Evolutionary conservation across 805 yeast species (phyloP), one percentile per base, ranked within the genome.

Genomic region (Candida montana): DNA sequence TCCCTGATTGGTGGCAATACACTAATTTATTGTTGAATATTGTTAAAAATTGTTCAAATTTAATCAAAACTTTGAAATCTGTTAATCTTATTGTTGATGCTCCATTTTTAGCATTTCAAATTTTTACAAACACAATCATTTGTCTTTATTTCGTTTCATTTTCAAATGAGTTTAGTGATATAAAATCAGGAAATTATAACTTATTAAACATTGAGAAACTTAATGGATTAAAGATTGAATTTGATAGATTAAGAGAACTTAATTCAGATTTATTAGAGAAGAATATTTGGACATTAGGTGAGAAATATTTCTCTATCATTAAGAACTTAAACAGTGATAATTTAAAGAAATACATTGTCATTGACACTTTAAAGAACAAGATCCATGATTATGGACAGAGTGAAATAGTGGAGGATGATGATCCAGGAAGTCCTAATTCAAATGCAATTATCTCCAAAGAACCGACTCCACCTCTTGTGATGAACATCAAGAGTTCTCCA

Each of bases 81-180:
- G 47, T 53, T 10, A 55, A 59, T 40, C 41, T 53, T 38, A 62
- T 65, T 63, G 65, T 65, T 9, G 55, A 62, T 33, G 68, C 69
- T 5, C 69, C 69, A 13, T 63, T 64, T 42, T 61, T 67, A 7
- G 65, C 67, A 2, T 63, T 65, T 43, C 62, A 65, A 40, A 58
- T 64, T 7, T 65, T 63, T 49, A 63, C 68, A 13, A 51, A 57
- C 20, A 62, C 66, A 2, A 62, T 61, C 10, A 64, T 67, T 1
- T 51, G 63, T 18, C 49, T 63, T 17, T 65, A 61, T 35, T 50
- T 65, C 35, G 49, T 58, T 30, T 55, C 60, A 0, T 63, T 61
- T 43, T 64, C 68, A 3, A 35, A 42, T 35, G 57, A 55, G 26
- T 39, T 46, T 7, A 33, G 35, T 2, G 23, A n/a, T 17, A 16